Conservation (phyloP, 106 monocot genomes). For the Hemerocallis citrina region DNA sequence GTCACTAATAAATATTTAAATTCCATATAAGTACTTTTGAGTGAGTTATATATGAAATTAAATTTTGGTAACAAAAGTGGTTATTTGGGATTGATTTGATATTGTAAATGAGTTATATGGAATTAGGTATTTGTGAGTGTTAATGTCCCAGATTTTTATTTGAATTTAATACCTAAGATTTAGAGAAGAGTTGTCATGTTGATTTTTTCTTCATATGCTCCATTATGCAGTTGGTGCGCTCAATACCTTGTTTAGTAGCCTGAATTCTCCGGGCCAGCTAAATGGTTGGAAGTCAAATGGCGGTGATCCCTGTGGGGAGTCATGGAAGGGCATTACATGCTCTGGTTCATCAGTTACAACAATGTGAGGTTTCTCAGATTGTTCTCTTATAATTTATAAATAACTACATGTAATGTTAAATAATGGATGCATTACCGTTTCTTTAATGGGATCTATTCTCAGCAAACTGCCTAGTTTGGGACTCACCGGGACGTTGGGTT, state of each 20-base stretch:
- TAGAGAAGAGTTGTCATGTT: neutral
- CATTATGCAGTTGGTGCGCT: constrained; percentile 44
- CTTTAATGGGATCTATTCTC: neutral
- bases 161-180: neutral
- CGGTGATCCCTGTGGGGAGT: constrained; percentile 56
- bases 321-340: constrained; percentile 60
- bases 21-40: too few relatives aligned
- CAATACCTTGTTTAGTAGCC: constrained; percentile 34
- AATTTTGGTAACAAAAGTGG: too few relatives aligned
- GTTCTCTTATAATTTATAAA: neutral
- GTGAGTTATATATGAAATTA: too few relatives aligned
- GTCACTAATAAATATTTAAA: too few relatives aligned
- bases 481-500: constrained; percentile 43
- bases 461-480: constrained; percentile 51
- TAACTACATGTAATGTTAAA: neutral
- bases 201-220: neutral
- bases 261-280: constrained; percentile 54
- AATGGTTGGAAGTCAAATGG: constrained; percentile 49
- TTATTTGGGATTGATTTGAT: too few relatives aligned
- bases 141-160: neutral
- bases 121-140: too few relatives aligned
- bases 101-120: too few relatives aligned
- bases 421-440: too few relatives aligned
- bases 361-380: constrained; percentile 42
- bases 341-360: constrained; percentile 48